Conservation (phyloP, 176 grass and related monocot species). For the Oryza nivara region DNA sequence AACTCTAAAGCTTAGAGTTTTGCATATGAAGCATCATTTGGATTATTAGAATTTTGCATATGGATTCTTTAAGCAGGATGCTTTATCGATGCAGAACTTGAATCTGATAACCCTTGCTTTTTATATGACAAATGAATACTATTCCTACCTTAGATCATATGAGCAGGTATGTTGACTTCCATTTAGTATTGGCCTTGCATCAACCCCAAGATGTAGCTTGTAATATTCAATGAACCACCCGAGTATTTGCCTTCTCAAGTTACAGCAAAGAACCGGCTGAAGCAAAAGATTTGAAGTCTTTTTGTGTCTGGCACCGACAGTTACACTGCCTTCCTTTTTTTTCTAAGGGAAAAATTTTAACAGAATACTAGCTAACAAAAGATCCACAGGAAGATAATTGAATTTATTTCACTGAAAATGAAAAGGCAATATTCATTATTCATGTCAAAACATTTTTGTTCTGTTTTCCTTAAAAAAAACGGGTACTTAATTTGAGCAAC, state of each 20-base stretch:
- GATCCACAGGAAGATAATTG: not conserved
- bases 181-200: slow-evolving; percentile 28
- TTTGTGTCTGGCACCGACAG: slow-evolving; percentile 27
- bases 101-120: slow-evolving; percentile 23
- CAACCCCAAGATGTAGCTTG: slow-evolving; percentile 35
- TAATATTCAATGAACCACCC: slow-evolving; percentile 27
- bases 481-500: not conserved
- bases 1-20: slow-evolving; percentile 32
- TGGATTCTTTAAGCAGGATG: slow-evolving; percentile 18
- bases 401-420: not conserved
- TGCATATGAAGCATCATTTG: slow-evolving; percentile 31
- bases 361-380: not conserved
- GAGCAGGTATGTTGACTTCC: slow-evolving; percentile 38
- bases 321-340: too few species aligned
- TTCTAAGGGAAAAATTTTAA: too few species aligned
- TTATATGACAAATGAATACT: not conserved
- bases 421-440: too few species aligned
- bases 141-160: slow-evolving; percentile 27
- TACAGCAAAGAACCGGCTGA: slow-evolving; percentile 3
- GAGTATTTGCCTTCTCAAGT: slow-evolving; percentile 35
- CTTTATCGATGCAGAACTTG: slow-evolving; percentile 14
- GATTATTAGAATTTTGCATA: slow-evolving; percentile 32
- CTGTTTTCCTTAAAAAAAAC: not conserved
- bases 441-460: not conserved
- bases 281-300: slow-evolving; percentile 7